A percentile compares a stretch with the other conserved stretches of the same genome.
These are phyloP conservation scores for Quaeritorhiza haematococci DNA, from an alignment of 371 early-diverging fungal species.

Conservation along the genomic window DNA sequence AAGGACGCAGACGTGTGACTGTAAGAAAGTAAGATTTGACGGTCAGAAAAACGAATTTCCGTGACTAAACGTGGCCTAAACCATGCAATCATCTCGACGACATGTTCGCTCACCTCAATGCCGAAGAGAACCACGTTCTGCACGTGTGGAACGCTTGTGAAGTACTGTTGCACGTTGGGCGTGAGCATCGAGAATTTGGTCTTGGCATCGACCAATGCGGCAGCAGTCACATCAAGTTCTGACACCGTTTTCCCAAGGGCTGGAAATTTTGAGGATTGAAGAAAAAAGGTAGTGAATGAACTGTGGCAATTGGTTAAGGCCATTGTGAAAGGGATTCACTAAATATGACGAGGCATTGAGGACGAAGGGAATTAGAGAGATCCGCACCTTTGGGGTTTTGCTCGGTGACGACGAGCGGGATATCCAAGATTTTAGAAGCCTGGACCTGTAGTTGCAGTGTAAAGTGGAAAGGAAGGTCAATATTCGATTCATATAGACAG, in stretches of 20 bases:
- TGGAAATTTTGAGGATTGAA: too few species aligned
- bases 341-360: too few species aligned
- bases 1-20: conserved; percentile 90
- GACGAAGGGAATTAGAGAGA: neutral
- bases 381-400: conserved; percentile 70
- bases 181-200: conserved; percentile 89
- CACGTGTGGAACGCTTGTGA: conserved; percentile 33
- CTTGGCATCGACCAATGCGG: conserved; percentile 57
- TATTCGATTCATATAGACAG: conserved; percentile 25
- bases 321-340: too few species aligned
- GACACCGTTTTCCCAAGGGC: conserved; percentile 71
- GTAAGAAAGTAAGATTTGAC: neutral
- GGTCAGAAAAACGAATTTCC: neutral
- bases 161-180: conserved; percentile 62
- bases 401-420: conserved; percentile 88
- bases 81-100: too few species aligned
- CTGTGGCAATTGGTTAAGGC: neutral
- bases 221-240: conserved; percentile 68
- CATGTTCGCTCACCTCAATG: conserved; percentile 63
- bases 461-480: conserved; percentile 21
- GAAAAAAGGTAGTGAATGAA: neutral
- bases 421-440: conserved; percentile 58
- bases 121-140: conserved; percentile 84
- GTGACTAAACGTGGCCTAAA: too few species aligned
- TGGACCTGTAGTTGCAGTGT: conserved; percentile 30